Percentiles rank a stretch among this genome's conserved stretches.
These are phyloP conservation scores for Globisporangium cystogenes DNA, from an alignment of 352 stramenopile species.

Conservation along the genomic window DNA sequence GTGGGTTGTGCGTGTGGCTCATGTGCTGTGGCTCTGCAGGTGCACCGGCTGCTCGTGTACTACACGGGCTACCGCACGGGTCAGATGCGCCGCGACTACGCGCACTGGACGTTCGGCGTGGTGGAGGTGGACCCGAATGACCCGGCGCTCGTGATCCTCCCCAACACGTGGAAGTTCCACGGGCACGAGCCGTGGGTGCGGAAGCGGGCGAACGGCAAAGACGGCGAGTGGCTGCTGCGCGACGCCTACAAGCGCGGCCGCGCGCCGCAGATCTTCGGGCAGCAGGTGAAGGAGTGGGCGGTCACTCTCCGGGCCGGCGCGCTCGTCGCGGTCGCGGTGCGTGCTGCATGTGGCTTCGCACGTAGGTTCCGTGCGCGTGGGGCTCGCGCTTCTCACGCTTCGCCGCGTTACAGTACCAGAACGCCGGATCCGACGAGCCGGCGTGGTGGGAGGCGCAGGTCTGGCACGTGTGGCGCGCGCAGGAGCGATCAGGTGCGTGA, in stretches of 20 bases:
- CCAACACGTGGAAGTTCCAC: conserved; percentile 75
- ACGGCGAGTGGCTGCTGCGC: conserved; percentile 62
- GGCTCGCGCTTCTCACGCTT: background rate
- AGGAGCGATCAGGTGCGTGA: conserved; percentile 42
- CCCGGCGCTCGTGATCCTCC: conserved; percentile 45
- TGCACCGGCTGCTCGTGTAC: conserved; percentile 75
- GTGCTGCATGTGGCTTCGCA: conserved; percentile 14
- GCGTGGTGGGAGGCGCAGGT: conserved; percentile 81
- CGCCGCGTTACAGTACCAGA: conserved; percentile 45
- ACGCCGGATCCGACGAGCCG: conserved; percentile 49
- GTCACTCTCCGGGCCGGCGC: conserved; percentile 42
- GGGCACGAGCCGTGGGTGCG: conserved; percentile 56
- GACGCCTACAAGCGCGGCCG: conserved; percentile 40
- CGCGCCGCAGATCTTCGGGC: conserved; percentile 39
- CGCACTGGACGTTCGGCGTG: conserved; percentile 69
- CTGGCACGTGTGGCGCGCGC: conserved; percentile 77
- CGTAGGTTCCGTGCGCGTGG: no score
- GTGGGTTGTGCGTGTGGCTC: background rate
- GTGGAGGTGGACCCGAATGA: conserved; percentile 76
- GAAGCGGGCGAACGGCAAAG: conserved; percentile 58
- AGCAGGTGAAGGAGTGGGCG: conserved; percentile 59
- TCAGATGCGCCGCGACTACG: conserved; percentile 48
- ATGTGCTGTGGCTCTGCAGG: conserved; percentile 13
- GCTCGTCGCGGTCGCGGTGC: conserved; percentile 55
- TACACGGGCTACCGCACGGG: conserved; percentile 83